Evolutionary conservation across 305 asterid species (phyloP).

Genomic region (Fraxinus angustifolia): DNA sequence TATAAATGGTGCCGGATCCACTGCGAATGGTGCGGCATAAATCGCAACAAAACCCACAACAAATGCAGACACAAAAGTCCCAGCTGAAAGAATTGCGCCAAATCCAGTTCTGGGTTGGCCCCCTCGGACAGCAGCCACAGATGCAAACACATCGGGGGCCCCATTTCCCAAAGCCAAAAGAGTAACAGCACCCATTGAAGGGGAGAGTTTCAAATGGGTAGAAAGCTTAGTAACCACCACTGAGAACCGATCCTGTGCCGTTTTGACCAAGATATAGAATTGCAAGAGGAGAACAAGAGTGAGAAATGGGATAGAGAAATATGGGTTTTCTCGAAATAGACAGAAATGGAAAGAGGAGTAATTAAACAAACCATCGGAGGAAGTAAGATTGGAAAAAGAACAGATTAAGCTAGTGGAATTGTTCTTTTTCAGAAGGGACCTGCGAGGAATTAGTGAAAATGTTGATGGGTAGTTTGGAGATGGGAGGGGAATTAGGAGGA

Average conservation of each 20-base stretch:
- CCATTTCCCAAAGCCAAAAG: conserved; percentile 92
- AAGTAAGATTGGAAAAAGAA: conserved; percentile 32
- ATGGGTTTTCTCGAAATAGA: conserved; percentile 42
- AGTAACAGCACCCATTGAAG: conserved; percentile 97
- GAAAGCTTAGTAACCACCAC: conserved; percentile 83
- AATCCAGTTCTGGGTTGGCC: conserved; percentile 87
- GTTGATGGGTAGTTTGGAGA: neutral
- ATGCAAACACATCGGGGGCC: conserved; percentile 94
- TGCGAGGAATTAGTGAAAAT: conserved; percentile 27
- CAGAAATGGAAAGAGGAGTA: conserved; percentile 62
- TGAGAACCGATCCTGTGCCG: conserved; percentile 86
- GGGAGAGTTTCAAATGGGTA: conserved; percentile 60
- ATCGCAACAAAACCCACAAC: conserved; percentile 93
- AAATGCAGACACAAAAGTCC: conserved; percentile 89
- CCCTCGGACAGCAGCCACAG: conserved; percentile 83
- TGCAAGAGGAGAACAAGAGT: conserved; percentile 51
- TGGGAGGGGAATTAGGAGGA: conserved; percentile 38
- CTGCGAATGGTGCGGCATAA: conserved; percentile 77
- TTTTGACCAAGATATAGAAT: conserved; percentile 77
- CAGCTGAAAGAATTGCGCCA: conserved; percentile 93
- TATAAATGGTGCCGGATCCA: conserved; percentile 75
- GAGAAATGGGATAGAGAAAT: conserved; percentile 64
- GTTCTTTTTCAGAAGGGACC: conserved; percentile 33
- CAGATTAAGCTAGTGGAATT: conserved; percentile 35
- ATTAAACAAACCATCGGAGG: conserved; percentile 59